phyloP scores from a whole-genome alignment of 495 filamentous ascomycete genomes.

The Tuber microsphaerosporum region DNA sequence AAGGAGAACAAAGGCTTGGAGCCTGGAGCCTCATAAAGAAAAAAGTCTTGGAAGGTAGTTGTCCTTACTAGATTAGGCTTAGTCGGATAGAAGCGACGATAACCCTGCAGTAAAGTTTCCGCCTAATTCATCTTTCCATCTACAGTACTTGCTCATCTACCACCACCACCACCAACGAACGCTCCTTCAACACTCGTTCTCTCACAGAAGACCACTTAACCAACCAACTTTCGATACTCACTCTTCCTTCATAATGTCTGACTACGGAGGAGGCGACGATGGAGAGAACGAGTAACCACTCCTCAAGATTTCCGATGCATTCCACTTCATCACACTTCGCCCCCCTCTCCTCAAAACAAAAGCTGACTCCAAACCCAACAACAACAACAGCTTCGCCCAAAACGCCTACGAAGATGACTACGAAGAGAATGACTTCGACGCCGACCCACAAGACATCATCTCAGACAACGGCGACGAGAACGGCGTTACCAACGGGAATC shows the following conservation, averaged over 20 bases:
- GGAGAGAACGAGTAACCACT: slow-evolving; percentile 41
- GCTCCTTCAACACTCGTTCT: neutral
- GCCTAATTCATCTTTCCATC: slow-evolving; percentile 2
- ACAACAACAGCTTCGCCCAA: slow-evolving; percentile 34
- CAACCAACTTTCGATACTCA: neutral
- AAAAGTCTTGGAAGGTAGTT: slow-evolving; percentile 18
- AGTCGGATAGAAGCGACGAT: slow-evolving; percentile 6
- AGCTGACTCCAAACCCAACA: slow-evolving; percentile 7
- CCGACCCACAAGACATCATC: slow-evolving; percentile 52
- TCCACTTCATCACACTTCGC: neutral
- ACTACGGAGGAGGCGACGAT: slow-evolving; percentile 30
- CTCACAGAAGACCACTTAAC: neutral
- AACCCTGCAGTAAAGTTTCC: neutral
- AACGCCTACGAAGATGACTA: slow-evolving; percentile 54
- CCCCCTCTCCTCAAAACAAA: slow-evolving; percentile 2
- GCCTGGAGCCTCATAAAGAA: slow-evolving; percentile 18
- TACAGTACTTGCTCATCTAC: neutral
- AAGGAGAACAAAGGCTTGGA: slow-evolving; percentile 1
- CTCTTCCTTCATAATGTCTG: slow-evolving; percentile 24
- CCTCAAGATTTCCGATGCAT: slow-evolving; percentile 22
- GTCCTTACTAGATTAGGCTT: neutral
- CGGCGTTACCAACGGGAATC: slow-evolving; percentile 48
- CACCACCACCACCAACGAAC: neutral
- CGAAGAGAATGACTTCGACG: slow-evolving; percentile 55
- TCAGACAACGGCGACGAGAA: slow-evolving; percentile 43